Evolutionary conservation across 1,284 basidiomycete species (phyloP), one percentile per base, ranked within the genome.

Genomic region (Malassezia obtusa): DNA sequence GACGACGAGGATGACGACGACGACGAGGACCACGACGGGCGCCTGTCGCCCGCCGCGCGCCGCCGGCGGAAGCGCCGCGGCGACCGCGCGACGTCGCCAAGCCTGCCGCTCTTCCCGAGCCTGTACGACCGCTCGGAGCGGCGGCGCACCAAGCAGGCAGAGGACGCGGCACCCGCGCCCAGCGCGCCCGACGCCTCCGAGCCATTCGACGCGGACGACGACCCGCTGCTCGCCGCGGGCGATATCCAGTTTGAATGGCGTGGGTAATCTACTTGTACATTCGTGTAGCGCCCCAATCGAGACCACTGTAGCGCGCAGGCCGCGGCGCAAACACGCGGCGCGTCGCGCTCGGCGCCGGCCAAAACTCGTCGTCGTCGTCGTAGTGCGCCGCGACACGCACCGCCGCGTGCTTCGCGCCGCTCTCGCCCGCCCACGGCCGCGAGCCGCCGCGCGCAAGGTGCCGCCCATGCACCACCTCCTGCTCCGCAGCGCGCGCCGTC

Each of bases 171-270:
- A 15, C 38, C 38, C n/a, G 44, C 19, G 10, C 8, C 6, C 12
- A 5, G 5, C 6, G 6, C 37, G 22, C 17, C 33, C n/a, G 35
- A 49, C 30, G 7, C 26, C 3, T 66, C 63, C 21, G 64, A 69
- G 21, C n/a, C n/a, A n/a, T n/a, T n/a, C 22, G 38, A 40, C 26
- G 21, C 22, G 15, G 38, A 40, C 19, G 38, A 40, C 3, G 68
- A 72, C 33, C 58, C 57, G 39, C 50, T 73, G 17, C 52, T 73
- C 7, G 67, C 65, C 39, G 59, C 59, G 9, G 71, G 71, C 12
- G 71, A 73, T 47, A 70, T 73, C 28, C 48, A 64, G 32, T 73
- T 73, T 47, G 71, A 73, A 35, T 69, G 68, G 67, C 60, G 59
- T 17, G 63, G 58, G 11, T 65, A 45, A 28, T 14, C 30, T 24